Evolutionary conservation across 2,329 filamentous ascomycete species (phyloP), one percentile per base, ranked within the genome.

Genomic region (Fusarium redolens): DNA sequence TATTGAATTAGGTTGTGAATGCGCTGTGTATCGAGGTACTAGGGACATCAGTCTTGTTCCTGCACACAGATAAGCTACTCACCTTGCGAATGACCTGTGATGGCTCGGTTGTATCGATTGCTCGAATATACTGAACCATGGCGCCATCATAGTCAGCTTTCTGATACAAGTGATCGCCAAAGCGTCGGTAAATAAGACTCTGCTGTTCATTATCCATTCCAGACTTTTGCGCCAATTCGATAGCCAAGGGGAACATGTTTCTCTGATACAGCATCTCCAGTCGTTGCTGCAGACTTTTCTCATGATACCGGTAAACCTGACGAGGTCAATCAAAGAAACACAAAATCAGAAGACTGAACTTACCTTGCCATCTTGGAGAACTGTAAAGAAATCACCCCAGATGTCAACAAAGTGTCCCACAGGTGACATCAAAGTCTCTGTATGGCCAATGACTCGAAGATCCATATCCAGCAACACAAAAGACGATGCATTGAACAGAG

Each of bases 1-100:
- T 98, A 99, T 79, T 97, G 94, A 61, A 99, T 98, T 33, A 99
- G 86, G 79, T 98, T 99, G 77, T 98, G 95, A 82, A 99, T 98
- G 70, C 95, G 90, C 87, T 99, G 96, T 1, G 96, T 98, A 79
- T 99, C 96, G 41, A 99, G 87, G 78, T 97, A 99, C 90, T 95
- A 56, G 3, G 10, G 20, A 40, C 20, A 72, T 83, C 72, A 86
- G 80, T 13, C n/a, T 31, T 22, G 44, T 0, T n/a, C 15, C 1
- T 3, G 14, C 4, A 10, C 10, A 8, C 8, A 5, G 7, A 3
- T 1, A 18, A 3, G 7, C 17, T 8, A 22, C 76, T 57, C 79
- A 93, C 92, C 85, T 97, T 98, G 76, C 96, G 90, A 78, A 98
- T 98, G 51, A 98, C 94, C 79, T 98, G 96, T 4, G 96, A 98